Evolutionary conservation across 73 alveolate species (phyloP), one percentile per base, ranked within the genome.

Genomic region (Paramecium primaurelia): DNA sequence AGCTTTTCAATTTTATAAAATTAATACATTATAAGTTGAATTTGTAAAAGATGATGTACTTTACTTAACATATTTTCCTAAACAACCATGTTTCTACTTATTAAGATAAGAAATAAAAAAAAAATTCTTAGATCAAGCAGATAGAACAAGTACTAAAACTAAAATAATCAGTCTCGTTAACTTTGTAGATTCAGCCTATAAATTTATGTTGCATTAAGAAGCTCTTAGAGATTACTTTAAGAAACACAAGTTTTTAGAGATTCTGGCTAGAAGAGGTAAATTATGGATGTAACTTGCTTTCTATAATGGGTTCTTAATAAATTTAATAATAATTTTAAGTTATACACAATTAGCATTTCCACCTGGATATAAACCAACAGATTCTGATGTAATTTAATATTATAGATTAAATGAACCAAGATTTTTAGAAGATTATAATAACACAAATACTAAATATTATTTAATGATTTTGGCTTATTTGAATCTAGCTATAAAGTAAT

Each of bases 241-340:
- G 32, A 40, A 80, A 25, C 91, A 80, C 12, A 25, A 80, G 12
- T 25, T 80, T 20, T 36, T 80, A 18, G 73, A 80, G n/a, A 80
- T 80, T 26, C 37, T 80, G 20, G 77, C 91, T 6, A 80, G 91
- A 80, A 80, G 91, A 80, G 91, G 91, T 9, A 80, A 47, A 45
- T 47, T 80, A 25, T 80, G 91, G 91, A 80, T 42, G 49, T 26
- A 80, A 47, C 38, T 80, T 11, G 91, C 91, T 0, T 80, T 80
- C 77, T 80, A 80, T 18, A 80, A 80, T 49, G 91, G 77, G 16
- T 25, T 80, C 10, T 8, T 42, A 14, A 80, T 80, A 5, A 80
- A 80, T 80, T 20, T 80, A 18, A 80, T 80, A 2, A 80, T 80
- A 1, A 47, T 80, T 32, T 45, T 80, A 80, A 40, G 75, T 18